Evolutionary conservation across 331 rosid genomes (phyloP).

Genomic region (Pyracantha coccinea): DNA sequence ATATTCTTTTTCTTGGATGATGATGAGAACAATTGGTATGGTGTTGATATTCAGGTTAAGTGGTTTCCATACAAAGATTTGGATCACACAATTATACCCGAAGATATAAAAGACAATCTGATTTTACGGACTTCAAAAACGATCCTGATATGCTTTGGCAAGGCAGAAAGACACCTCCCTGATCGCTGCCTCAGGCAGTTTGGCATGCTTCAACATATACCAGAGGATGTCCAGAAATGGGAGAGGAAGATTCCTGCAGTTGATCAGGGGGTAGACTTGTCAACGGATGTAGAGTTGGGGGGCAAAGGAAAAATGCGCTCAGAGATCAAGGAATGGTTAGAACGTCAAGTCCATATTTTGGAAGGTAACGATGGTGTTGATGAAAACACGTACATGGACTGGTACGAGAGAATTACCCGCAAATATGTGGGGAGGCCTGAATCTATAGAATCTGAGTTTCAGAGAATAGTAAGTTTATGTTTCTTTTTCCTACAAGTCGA

Average conservation of each 20-base stretch:
- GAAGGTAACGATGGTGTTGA: conserved; percentile 28
- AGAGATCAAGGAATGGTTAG: conserved; percentile 68
- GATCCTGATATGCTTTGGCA: conserved; percentile 75
- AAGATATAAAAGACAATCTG: conserved; percentile 45
- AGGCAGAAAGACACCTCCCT: conserved; percentile 80
- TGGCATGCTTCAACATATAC: conserved; percentile 69
- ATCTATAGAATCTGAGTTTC: conserved; percentile 72
- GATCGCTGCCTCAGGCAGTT: conserved; percentile 84
- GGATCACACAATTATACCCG: conserved; percentile 49
- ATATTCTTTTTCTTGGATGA: neutral
- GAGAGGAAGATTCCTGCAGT: conserved; percentile 64
- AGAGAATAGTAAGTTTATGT: conserved; percentile 50
- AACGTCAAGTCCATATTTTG: conserved; percentile 34
- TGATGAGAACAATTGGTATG: conserved; percentile 2
- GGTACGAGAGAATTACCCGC: conserved; percentile 65
- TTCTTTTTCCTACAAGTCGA: neutral
- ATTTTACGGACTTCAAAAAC: conserved; percentile 54
- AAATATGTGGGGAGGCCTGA: conserved; percentile 64
- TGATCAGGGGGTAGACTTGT: conserved; percentile 56
- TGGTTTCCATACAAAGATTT: conserved; percentile 81
- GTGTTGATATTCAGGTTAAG: conserved; percentile 48
- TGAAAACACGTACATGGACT: conserved; percentile 45
- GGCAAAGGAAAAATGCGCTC: conserved; percentile 38
- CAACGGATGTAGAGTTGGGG: conserved; percentile 46
- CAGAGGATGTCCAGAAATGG: conserved; percentile 61